These are phyloP conservation scores for Amaranthus hypochondriacus DNA, from an alignment of 148 eudicot species.

Conservation along the genomic window DNA sequence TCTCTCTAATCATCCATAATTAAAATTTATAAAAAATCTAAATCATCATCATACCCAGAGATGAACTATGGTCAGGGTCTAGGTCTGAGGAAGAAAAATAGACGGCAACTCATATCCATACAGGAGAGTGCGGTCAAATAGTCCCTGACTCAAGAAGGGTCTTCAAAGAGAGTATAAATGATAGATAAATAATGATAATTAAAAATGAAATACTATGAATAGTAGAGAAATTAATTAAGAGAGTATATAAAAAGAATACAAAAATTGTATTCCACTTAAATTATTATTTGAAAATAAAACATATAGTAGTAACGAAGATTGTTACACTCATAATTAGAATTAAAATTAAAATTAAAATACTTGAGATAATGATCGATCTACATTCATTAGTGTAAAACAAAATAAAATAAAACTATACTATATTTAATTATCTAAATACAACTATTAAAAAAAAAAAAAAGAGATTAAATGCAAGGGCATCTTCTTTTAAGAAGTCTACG, in stretches of 20 bases:
- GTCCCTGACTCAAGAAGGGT: no score
- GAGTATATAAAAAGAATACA: not conserved
- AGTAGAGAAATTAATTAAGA: no score
- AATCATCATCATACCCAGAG: no score
- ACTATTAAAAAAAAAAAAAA: not conserved
- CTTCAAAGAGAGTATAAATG: no score
- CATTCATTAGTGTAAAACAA: constrained; percentile 6
- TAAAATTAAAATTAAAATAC: no score
- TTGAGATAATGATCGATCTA: constrained; percentile 2
- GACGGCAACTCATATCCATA: no score
- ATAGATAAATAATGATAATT: not conserved
- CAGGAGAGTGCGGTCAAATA: no score
- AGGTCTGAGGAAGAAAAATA: no score
- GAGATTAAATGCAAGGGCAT: constrained; percentile 12
- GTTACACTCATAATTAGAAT: constrained; percentile 6
- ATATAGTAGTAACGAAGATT: constrained; percentile 12
- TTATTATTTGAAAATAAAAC: not conserved
- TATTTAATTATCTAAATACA: constrained; percentile 8
- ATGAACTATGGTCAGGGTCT: no score
- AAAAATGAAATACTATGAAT: not conserved
- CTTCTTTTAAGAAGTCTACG: constrained; percentile 18
- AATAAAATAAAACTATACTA: not conserved
- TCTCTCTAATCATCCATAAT: no score
- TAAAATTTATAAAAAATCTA: no score
- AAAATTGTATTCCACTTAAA: not conserved